These are phyloP conservation scores for Rubus idaeus DNA, from an alignment of 306 rosid species.

Conservation along the genomic window DNA sequence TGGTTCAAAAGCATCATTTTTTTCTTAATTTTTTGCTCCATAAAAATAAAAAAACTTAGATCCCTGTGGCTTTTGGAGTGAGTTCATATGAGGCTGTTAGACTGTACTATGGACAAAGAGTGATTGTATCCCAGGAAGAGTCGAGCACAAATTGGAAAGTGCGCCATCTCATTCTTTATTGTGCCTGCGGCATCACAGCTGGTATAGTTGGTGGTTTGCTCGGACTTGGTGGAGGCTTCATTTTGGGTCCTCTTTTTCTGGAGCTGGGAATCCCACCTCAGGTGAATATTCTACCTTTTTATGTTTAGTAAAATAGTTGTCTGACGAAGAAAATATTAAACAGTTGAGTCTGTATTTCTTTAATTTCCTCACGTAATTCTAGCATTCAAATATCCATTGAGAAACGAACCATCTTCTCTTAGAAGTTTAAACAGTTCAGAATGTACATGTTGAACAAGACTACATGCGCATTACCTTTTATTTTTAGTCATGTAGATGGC, in stretches of 20 bases:
- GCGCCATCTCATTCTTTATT: slow-evolving; percentile 40
- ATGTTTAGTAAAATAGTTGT: not conserved
- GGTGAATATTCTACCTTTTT: slow-evolving; percentile 27
- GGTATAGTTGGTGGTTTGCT: slow-evolving; percentile 79
- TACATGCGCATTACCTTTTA: not conserved
- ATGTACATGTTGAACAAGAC: not conserved
- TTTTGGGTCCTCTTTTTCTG: slow-evolving; percentile 82
- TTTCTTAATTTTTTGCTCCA: not conserved
- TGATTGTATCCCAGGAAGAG: slow-evolving; percentile 55
- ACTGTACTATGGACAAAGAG: slow-evolving; percentile 55
- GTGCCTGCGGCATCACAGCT: slow-evolving; percentile 52
- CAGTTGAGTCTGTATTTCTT: not conserved
- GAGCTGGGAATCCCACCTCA: slow-evolving; percentile 88
- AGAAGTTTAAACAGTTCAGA: not conserved
- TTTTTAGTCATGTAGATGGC: not conserved
- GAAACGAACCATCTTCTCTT: not conserved
- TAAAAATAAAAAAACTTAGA: not conserved
- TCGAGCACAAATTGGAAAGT: slow-evolving; percentile 38
- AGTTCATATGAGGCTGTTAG: slow-evolving; percentile 58
- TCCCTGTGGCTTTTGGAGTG: slow-evolving; percentile 42
- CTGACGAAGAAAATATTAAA: not conserved
- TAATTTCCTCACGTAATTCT: not conserved
- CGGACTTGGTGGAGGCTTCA: slow-evolving; percentile 80
- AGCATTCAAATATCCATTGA: not conserved
- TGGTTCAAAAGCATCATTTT: not conserved